These are phyloP conservation scores for Trypanosoma mega DNA, from an alignment of 208 protist species.

Conservation along the genomic window DNA sequence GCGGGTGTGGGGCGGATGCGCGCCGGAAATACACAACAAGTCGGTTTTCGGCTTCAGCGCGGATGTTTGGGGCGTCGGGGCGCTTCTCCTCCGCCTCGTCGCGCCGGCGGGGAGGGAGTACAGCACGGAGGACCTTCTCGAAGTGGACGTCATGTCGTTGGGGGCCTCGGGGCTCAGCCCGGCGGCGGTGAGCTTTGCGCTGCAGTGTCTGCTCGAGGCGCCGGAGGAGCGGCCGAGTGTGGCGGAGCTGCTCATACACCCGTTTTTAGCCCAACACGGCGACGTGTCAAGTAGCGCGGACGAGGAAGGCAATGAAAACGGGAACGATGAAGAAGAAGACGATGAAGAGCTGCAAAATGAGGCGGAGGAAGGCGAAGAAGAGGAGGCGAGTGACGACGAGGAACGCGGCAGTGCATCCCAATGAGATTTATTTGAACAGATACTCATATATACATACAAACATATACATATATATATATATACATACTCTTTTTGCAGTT, in stretches of 20 bases:
- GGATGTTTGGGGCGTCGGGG: constrained; percentile 77
- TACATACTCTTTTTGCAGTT: neutral
- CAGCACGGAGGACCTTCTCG: constrained; percentile 56
- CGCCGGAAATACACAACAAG: constrained; percentile 62
- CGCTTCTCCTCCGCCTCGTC: constrained; percentile 64
- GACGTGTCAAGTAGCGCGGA: neutral
- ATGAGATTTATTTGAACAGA: neutral
- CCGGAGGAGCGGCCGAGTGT: constrained; percentile 45
- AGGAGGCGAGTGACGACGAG: constrained; percentile 12
- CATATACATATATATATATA: constrained; percentile 1
- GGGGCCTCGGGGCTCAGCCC: constrained; percentile 39
- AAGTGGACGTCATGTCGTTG: constrained; percentile 69
- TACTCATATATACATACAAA: neutral
- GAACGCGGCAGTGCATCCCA: neutral
- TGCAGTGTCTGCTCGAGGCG: constrained; percentile 71
- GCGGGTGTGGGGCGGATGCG: constrained; percentile 36
- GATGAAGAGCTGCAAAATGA: constrained; percentile 10
- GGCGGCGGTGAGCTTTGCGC: constrained; percentile 39
- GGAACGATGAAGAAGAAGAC: constrained; percentile 10
- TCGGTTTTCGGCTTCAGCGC: constrained; percentile 48
- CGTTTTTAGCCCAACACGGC: constrained; percentile 34
- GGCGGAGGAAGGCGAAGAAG: constrained; percentile 14
- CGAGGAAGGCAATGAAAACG: neutral
- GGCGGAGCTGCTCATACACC: constrained; percentile 51
- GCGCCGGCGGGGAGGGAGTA: constrained; percentile 30